Conservation (phyloP, 768 basidiomycete species). For the Trametes cubensis region DNA sequence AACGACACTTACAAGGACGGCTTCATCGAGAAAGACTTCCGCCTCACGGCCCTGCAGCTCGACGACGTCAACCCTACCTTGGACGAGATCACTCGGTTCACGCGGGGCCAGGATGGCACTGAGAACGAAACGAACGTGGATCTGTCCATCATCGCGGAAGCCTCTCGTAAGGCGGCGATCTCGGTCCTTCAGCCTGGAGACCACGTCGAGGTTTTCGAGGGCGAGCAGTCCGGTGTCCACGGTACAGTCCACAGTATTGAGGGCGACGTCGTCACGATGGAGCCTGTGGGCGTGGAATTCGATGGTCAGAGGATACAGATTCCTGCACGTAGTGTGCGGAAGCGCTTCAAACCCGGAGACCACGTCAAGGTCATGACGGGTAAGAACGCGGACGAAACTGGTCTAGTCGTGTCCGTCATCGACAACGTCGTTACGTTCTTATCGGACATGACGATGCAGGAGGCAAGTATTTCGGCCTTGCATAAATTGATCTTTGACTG, state of each 20-base stretch:
- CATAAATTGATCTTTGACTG: background rate
- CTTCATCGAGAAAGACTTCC: slow-evolving; percentile 96
- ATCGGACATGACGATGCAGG: slow-evolving; percentile 96
- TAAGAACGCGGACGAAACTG: slow-evolving; percentile 92
- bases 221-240: slow-evolving; percentile 91
- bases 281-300: slow-evolving; percentile 78
- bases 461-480: slow-evolving; percentile 52
- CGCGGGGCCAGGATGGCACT: slow-evolving; percentile 70
- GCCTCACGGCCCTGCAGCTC: slow-evolving; percentile 69
- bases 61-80: slow-evolving; percentile 95
- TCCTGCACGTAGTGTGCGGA: slow-evolving; percentile 86
- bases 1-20: slow-evolving; percentile 94
- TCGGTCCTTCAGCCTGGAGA: slow-evolving; percentile 96
- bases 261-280: slow-evolving; percentile 84
- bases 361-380: slow-evolving; percentile 99
- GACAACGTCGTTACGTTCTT: slow-evolving; percentile 94
- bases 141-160: slow-evolving; percentile 89
- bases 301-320: slow-evolving; percentile 87
- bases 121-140: slow-evolving; percentile 76
- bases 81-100: slow-evolving; percentile 94
- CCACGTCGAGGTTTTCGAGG: slow-evolving; percentile 96
- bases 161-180: slow-evolving; percentile 88
- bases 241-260: slow-evolving; percentile 90
- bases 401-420: slow-evolving; percentile 89
- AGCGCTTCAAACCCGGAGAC: slow-evolving; percentile 95